Evolutionary conservation across 352 stramenopile species (phyloP), one percentile per base, ranked within the genome.

Genomic region (Pythium pyrilobum): DNA sequence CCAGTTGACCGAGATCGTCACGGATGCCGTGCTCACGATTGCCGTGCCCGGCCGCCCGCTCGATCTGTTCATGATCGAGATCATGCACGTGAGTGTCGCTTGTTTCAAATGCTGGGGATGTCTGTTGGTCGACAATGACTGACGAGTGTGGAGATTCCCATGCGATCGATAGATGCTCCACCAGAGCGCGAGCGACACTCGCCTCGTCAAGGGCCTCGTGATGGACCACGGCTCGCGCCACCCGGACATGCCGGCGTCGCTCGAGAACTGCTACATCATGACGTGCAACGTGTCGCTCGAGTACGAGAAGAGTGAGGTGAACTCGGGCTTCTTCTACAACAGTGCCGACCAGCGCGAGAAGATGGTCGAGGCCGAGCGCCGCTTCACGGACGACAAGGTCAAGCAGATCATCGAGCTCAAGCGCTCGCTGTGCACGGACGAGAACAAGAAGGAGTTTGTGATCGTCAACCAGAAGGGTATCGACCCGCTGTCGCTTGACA

Each of bases 401-500:
- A 84, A 87, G 64, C 82, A 97, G 70, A 97, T 99, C 62, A 97
- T 99, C 56, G 96, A 99, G 58, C 97, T 99, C 64, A 99, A 99
- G 86, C 92, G 96, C 56, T 78, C 83, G 25, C 85, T 99, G 43
- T 99, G 97, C 75, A 94, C 84, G 53, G 81, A 90, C 21, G 87
- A 98, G 67, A 97, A 98, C 64, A 91, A 94, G 38, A 96, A 98
- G 70, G 95, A 73, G 34, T 99, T 99, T 81, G 96, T 99, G 36
- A 96, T 99, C 51, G 98, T 99, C 68, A 99, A 99, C 84, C 96
- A 99, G 84, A 99, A 99, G 81, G 97, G 97, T 49, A 99, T 99
- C 66, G 97, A 99, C 83, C 97, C 97, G 18, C 83, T 99, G 51
- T 97, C 82, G 48, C 76, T 99, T 25, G 97, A 99, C 81, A 99